Conservation (phyloP, 352 stramenopile genomes). For the Phytophthora citrophthora region DNA sequence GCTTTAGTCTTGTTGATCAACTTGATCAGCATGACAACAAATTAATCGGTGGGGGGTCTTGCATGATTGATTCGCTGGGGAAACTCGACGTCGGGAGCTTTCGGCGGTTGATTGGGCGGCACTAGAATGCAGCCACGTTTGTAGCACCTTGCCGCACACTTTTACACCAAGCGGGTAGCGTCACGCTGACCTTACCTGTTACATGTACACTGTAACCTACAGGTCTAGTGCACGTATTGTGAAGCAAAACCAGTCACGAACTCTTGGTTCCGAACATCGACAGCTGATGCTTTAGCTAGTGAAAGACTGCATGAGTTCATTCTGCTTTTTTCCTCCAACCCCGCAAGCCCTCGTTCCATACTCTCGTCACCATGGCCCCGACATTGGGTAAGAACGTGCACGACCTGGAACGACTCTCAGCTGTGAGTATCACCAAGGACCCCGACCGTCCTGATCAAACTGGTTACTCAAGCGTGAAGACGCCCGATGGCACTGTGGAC, state of each 20-base stretch:
- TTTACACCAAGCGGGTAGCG: background rate
- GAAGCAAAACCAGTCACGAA: too few relatives aligned
- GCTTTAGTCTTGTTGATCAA: background rate
- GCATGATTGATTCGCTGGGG: background rate
- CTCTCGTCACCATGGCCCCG: constrained; percentile 4
- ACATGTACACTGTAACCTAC: too few relatives aligned
- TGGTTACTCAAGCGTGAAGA: constrained; percentile 7
- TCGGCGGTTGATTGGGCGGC: constrained; percentile 7
- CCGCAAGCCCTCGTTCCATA: constrained; percentile 1
- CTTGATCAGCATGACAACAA: constrained; percentile 3
- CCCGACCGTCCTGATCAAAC: constrained; percentile 3
- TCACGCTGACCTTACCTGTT: background rate
- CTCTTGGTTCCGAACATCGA: too few relatives aligned
- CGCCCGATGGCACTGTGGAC: constrained; percentile 1
- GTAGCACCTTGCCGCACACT: background rate
- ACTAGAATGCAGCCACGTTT: background rate
- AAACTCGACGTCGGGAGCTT: constrained; percentile 2
- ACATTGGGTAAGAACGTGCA: constrained; percentile 6
- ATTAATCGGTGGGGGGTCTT: constrained; percentile 1
- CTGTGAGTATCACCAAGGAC: constrained; percentile 16
- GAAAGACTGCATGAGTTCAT: constrained; percentile 7
- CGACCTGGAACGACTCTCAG: constrained; percentile 17
- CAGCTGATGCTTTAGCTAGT: background rate
- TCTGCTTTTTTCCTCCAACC: constrained; percentile 5
- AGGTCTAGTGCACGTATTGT: too few relatives aligned